Base-by-base conservation (phyloP, 306 rosid genomes). In the Hippophae gyantsensis region DNA sequence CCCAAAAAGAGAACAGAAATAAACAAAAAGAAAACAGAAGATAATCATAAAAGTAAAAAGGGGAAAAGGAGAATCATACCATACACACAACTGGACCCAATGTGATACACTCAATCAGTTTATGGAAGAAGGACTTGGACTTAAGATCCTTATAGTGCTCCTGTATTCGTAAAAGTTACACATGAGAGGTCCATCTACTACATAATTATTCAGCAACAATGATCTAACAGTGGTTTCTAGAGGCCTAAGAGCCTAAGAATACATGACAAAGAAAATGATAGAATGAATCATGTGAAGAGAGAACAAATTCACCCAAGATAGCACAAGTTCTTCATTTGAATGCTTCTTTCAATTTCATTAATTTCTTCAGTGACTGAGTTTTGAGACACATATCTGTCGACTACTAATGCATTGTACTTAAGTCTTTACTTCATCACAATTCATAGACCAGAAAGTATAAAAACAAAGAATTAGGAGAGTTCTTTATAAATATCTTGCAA, bases 1-100 rank as follows among this genome's bases (percentile, higher is more conserved):
- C 23, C 23, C 23, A 18, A 18, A 18, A 18, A 18, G 23, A 18
- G 23, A 18, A 13, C 6, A 6, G 7, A 32, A 45, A 48, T n/a
- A 26, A 48, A 27, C 48, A 25, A 59, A 72, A 13, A 2, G 23
- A 5, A 12, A 13, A 49, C 7, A 48, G 14, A n/a, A 48, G 23
- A 18, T 18, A 2, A 12, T 48, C 38, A 32, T 2, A 32, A 49
- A 18, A 18, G 23, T 6, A 49, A 7, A 49, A 13, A 49, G 53
- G 14, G 53, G 6, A 13, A 23, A 49, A 56, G 23, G 59, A 60
- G 12, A 71, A 61, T 46, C 62, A 57, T 86, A 93, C 97, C 99
- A 93, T 93, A 64, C 80, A 86, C 70, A 93, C 97, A 69, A 93
- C 99, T 0, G 99, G 99, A 50, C 99, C 99, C 7, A 95, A 93